Evolutionary conservation across 2,329 filamentous ascomycete species (phyloP).

Genomic region (Coniella vitis): DNA sequence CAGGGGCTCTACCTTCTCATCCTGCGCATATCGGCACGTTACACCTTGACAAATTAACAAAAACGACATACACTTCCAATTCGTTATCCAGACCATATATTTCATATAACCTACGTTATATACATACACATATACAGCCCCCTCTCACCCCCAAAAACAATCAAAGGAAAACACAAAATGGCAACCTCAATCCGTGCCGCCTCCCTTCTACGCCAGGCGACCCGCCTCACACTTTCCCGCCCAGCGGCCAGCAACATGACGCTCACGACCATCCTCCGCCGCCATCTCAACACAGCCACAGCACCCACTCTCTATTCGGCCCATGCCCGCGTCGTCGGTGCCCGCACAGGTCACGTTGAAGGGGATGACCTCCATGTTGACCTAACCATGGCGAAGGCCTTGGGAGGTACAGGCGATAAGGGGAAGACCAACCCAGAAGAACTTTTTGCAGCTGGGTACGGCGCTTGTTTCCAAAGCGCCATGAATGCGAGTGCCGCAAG

Average conservation of each 20-base stretch:
- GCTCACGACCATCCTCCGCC: conserved; percentile 3
- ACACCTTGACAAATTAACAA: no score
- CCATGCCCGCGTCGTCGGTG: conserved; percentile 31
- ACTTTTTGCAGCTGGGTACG: conserved; percentile 40
- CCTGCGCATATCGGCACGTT: no score
- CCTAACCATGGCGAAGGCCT: conserved; percentile 35
- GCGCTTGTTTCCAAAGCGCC: conserved; percentile 39
- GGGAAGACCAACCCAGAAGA: conserved; percentile 41
- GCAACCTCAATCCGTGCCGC: neutral
- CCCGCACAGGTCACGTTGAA: conserved; percentile 25
- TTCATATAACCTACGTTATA: no score
- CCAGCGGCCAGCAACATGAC: neutral
- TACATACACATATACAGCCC: no score
- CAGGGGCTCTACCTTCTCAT: no score
- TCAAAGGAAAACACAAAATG: no score
- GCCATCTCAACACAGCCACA: conserved; percentile 31
- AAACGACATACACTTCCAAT: no score
- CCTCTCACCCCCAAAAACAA: no score
- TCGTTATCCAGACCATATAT: no score
- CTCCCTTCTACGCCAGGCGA: neutral
- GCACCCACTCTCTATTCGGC: conserved; percentile 32
- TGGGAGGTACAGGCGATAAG: conserved; percentile 31
- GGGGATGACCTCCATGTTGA: conserved; percentile 26
- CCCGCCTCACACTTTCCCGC: no score
- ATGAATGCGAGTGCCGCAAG: conserved; percentile 36